Evolutionary conservation across 208 protist genomes (phyloP).

Genomic region (Novymonas esmeraldas): DNA sequence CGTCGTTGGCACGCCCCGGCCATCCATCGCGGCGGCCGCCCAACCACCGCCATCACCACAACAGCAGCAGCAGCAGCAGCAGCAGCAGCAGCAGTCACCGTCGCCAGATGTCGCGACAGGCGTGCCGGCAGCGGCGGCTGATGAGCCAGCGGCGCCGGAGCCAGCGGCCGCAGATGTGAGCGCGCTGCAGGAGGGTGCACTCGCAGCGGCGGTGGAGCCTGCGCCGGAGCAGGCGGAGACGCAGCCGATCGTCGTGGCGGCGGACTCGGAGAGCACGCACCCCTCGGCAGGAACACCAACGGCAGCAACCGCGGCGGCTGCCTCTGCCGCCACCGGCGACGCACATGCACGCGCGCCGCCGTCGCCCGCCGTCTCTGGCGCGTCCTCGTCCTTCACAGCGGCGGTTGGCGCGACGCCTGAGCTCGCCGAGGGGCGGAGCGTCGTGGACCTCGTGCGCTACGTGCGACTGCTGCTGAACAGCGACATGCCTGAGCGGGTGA

Average conservation of each 20-base stretch:
- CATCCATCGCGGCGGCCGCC: conserved; percentile 29
- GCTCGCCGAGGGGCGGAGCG: conserved; percentile 15
- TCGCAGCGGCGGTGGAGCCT: neutral
- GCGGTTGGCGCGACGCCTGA: conserved; percentile 11
- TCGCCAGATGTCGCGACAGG: neutral
- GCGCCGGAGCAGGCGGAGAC: neutral
- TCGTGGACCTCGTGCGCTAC: conserved; percentile 69
- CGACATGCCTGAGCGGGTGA: conserved; percentile 59
- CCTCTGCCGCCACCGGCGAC: conserved; percentile 1
- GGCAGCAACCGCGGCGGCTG: neutral
- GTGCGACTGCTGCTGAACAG: conserved; percentile 55
- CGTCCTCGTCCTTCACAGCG: conserved; percentile 30
- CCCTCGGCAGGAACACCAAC: neutral
- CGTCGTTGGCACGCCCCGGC: conserved; percentile 29
- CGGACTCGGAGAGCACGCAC: no score
- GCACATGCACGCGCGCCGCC: neutral
- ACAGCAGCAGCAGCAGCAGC: neutral
- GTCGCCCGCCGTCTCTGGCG: neutral
- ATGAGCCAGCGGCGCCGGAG: neutral
- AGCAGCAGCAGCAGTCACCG: neutral
- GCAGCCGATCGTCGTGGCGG: no score
- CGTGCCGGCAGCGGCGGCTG: neutral
- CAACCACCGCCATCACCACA: conserved; percentile 1
- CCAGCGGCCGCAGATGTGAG: neutral
- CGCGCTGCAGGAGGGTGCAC: neutral